phyloP scores from a whole-genome alignment of 116 monocot species.

The Zostera marina region DNA sequence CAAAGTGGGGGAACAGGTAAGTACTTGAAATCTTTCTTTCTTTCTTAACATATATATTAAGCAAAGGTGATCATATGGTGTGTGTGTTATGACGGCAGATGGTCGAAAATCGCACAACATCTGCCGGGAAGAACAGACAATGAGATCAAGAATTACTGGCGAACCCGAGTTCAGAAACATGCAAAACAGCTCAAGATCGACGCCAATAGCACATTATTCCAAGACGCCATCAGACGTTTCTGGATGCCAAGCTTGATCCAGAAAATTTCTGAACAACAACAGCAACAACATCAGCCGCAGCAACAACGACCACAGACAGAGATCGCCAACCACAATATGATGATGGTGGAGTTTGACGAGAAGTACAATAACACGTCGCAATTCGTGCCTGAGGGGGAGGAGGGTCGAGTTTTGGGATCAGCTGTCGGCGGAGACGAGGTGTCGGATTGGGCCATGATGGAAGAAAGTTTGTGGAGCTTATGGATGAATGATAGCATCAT shows the following conservation, averaged over 20 bases:
- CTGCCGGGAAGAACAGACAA: slow-evolving; percentile 67
- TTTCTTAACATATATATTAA: too few species aligned
- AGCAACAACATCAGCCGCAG: background rate
- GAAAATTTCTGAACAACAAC: slow-evolving; percentile 10
- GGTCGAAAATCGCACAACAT: slow-evolving; percentile 63
- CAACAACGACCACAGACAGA: background rate
- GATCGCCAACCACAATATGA: too few species aligned
- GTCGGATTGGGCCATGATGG: slow-evolving; percentile 7
- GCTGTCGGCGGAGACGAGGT: background rate
- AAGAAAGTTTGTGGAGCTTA: slow-evolving; percentile 15
- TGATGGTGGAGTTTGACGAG: too few species aligned
- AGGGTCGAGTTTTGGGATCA: background rate
- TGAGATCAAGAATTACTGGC: slow-evolving; percentile 79
- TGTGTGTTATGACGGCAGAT: too few species aligned
- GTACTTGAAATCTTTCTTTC: background rate
- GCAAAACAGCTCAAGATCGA: slow-evolving; percentile 53
- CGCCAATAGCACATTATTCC: slow-evolving; percentile 41
- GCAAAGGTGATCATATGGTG: too few species aligned
- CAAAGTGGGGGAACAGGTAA: slow-evolving; percentile 83
- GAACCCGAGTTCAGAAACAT: slow-evolving; percentile 66
- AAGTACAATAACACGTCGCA: too few species aligned
- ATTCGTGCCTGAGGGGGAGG: too few species aligned
- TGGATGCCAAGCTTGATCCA: slow-evolving; percentile 56
- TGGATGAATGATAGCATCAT: slow-evolving; percentile 38
- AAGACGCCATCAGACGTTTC: slow-evolving; percentile 32